Percentiles rank a stretch among this genome's conserved stretches.
Evolutionary conservation across 306 rosid species (phyloP).

Genomic region (Vigna nakashimae): DNA sequence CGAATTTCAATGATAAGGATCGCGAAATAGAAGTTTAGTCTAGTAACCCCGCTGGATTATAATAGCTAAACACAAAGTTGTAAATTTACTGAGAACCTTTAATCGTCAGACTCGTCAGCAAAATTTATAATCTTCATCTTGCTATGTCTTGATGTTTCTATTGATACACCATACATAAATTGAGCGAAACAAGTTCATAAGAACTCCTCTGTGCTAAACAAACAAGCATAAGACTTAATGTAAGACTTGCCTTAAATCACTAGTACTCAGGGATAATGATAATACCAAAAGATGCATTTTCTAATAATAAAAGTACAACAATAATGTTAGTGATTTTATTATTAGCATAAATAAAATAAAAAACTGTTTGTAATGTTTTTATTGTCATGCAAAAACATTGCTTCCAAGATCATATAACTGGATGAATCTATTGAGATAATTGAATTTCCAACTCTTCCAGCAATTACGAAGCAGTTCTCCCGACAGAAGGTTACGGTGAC

Average conservation of each 20-base stretch:
- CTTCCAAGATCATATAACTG: too few species aligned
- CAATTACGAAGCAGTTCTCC: not conserved
- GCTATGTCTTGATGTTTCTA: slow-evolving; percentile 25
- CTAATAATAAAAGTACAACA: not conserved
- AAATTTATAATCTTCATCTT: slow-evolving; percentile 46
- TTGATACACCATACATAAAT: slow-evolving; percentile 22
- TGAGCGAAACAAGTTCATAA: slow-evolving; percentile 19
- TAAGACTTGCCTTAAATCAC: not conserved
- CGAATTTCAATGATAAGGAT: slow-evolving; percentile 66
- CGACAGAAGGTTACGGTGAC: not conserved
- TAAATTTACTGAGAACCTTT: slow-evolving; percentile 62
- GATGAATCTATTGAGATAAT: not conserved
- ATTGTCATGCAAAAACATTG: too few species aligned
- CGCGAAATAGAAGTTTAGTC: slow-evolving; percentile 74
- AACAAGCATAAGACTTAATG: not conserved
- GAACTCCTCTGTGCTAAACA: not conserved
- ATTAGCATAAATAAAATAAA: too few species aligned
- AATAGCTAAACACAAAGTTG: slow-evolving; percentile 53
- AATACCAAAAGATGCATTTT: not conserved
- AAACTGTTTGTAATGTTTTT: too few species aligned
- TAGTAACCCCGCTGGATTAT: slow-evolving; percentile 25
- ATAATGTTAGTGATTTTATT: too few species aligned
- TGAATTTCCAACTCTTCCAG: not conserved
- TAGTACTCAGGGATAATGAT: not conserved
- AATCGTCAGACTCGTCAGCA: slow-evolving; percentile 40